Conservation (phyloP, 164 flowering plant genomes). For the Akebia trifoliata region DNA sequence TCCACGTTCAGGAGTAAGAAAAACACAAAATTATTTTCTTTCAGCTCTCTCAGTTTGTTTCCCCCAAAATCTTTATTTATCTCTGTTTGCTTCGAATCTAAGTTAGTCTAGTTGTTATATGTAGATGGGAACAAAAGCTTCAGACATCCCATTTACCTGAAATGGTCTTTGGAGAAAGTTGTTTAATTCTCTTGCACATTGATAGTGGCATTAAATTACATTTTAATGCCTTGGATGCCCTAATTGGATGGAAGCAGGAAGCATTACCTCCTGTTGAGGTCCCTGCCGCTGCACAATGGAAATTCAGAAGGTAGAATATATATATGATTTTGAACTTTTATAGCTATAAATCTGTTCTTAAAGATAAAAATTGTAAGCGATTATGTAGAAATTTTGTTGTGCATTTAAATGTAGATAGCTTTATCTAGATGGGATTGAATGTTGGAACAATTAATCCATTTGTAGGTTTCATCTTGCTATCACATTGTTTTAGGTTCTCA, state of each 20-base stretch:
- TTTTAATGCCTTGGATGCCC: conserved; percentile 90
- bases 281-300: conserved; percentile 96
- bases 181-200: conserved; percentile 54
- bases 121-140: conserved; percentile 81
- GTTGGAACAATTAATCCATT: no score
- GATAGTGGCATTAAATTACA: conserved; percentile 49
- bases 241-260: conserved; percentile 83
- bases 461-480: no score
- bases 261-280: conserved; percentile 91
- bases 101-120: conserved; percentile 18
- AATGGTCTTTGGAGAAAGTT: conserved; percentile 93
- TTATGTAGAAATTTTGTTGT: background rate
- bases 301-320: conserved; percentile 63
- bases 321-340: background rate
- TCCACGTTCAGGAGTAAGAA: conserved; percentile 40
- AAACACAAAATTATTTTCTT: no score
- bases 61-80: background rate
- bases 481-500: no score
- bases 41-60: background rate
- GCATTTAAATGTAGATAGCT: background rate
- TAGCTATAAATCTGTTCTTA: background rate
- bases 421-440: background rate
- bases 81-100: background rate
- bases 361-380: no score
- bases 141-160: conserved; percentile 82